Evolutionary conservation across 345 rosid genomes (phyloP).

Genomic region (Orychophragmus violaceus): DNA sequence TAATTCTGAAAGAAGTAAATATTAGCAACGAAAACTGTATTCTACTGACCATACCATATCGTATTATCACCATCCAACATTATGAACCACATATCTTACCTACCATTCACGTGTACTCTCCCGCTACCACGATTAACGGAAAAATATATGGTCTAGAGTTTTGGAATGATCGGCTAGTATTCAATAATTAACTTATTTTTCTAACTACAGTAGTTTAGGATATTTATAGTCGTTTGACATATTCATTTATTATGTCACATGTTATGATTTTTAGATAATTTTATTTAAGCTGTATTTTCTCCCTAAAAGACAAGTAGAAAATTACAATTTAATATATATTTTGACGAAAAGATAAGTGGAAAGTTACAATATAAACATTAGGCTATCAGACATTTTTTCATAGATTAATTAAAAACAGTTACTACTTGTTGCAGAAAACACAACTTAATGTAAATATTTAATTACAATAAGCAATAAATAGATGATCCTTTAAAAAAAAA

Average conservation of each 20-base stretch:
- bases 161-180: neutral
- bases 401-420: neutral
- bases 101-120: neutral
- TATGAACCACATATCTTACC: constrained; percentile 15
- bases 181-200: neutral
- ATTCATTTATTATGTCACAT: neutral
- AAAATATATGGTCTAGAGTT: neutral
- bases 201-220: too few relatives aligned
- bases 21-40: neutral
- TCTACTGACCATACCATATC: neutral
- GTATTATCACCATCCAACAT: neutral
- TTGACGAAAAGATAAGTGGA: neutral
- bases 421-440: neutral
- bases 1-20: neutral
- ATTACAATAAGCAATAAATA: neutral
- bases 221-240: too few relatives aligned
- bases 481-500: too few relatives aligned
- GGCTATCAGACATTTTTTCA: neutral
- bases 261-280: too few relatives aligned
- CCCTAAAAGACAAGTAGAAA: neutral
- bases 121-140: constrained; percentile 2
- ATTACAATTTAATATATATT: neutral
- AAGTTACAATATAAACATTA: neutral
- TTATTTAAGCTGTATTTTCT: too few relatives aligned
- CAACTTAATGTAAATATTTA: neutral